Percentiles rank a stretch among this genome's conserved stretches.
These are phyloP conservation scores for Salix viminalis DNA, from an alignment of 345 rosid genomes.

Conservation along the genomic window DNA sequence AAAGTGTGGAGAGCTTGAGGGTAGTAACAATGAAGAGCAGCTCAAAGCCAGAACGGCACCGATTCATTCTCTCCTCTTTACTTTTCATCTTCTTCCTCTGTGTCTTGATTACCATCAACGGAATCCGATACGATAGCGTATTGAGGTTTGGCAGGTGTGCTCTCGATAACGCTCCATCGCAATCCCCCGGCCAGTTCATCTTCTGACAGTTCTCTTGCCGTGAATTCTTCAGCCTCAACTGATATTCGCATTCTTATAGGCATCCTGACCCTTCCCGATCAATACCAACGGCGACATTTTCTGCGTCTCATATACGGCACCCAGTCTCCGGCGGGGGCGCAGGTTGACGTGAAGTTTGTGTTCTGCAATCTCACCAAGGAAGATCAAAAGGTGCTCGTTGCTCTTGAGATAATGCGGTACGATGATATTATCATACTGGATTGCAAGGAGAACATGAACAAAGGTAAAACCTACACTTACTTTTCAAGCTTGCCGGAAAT, in stretches of 20 bases:
- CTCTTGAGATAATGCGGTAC: slow-evolving; percentile 81
- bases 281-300: slow-evolving; percentile 65
- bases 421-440: slow-evolving; percentile 74
- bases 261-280: slow-evolving; percentile 75
- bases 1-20: background rate
- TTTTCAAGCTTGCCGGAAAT: slow-evolving; percentile 72
- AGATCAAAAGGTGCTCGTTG: slow-evolving; percentile 74
- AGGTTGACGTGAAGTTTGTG: slow-evolving; percentile 78
- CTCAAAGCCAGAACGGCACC: slow-evolving; percentile 18
- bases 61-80: slow-evolving; percentile 49
- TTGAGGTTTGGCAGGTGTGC: slow-evolving; percentile 50
- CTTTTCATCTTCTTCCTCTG: slow-evolving; percentile 62
- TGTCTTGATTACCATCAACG: slow-evolving; percentile 51
- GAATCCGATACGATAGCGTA: slow-evolving; percentile 45
- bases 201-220: background rate
- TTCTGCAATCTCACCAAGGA: slow-evolving; percentile 87
- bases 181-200: slow-evolving; percentile 13
- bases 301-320: slow-evolving; percentile 67
- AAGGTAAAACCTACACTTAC: slow-evolving; percentile 78
- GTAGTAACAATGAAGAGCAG: slow-evolving; percentile 21
- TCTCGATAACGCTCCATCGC: slow-evolving; percentile 10
- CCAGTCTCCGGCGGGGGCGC: slow-evolving; percentile 37
- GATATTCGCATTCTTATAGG: slow-evolving; percentile 72
- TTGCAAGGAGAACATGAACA: slow-evolving; percentile 81
- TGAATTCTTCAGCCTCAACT: slow-evolving; percentile 17